Percentiles rank a stretch among this genome's conserved stretches.
Evolutionary conservation across 768 basidiomycete species (phyloP).

Genomic region (Psilocybe cubensis): DNA sequence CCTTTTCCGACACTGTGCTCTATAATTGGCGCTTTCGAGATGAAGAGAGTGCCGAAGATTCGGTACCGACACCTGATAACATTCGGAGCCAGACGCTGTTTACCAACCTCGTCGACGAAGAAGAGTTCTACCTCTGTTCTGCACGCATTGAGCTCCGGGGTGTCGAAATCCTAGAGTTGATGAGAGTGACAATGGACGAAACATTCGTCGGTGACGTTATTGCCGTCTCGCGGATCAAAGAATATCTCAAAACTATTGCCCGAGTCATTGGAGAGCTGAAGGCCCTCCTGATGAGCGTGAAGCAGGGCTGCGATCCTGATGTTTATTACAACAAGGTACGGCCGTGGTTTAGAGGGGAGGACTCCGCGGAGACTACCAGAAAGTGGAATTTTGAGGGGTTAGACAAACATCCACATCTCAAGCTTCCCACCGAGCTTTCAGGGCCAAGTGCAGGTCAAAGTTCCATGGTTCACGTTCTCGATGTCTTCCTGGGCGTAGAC

Average conservation of each 20-base stretch:
- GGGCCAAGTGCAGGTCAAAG: constrained; percentile 90
- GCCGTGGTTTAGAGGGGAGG: constrained; percentile 85
- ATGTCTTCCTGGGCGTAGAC: constrained; percentile 75
- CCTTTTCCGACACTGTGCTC: constrained; percentile 91
- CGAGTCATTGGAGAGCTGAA: constrained; percentile 69
- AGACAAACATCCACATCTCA: constrained; percentile 44
- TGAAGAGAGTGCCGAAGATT: constrained; percentile 26
- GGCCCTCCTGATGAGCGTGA: constrained; percentile 67
- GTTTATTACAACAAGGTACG: constrained; percentile 76
- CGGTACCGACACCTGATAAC: constrained; percentile 55
- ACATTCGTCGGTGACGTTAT: constrained; percentile 78
- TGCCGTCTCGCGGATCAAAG: constrained; percentile 64
- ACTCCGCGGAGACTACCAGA: constrained; percentile 51
- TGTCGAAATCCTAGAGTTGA: constrained; percentile 81
- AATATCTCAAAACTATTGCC: constrained; percentile 69
- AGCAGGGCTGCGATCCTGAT: constrained; percentile 74
- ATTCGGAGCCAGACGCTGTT: constrained; percentile 74
- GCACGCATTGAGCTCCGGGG: constrained; percentile 90
- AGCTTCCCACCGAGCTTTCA: constrained; percentile 59
- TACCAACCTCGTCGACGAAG: constrained; percentile 81
- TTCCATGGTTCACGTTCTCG: constrained; percentile 74
- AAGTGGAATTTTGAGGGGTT: constrained; percentile 55
- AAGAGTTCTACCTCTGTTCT: constrained; percentile 90
- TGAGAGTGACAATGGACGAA: constrained; percentile 91
- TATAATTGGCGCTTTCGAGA: constrained; percentile 74